These are phyloP conservation scores for Paraphaeosphaeria sporulosa DNA, from an alignment of 2,329 filamentous ascomycete species.

Conservation along the genomic window DNA sequence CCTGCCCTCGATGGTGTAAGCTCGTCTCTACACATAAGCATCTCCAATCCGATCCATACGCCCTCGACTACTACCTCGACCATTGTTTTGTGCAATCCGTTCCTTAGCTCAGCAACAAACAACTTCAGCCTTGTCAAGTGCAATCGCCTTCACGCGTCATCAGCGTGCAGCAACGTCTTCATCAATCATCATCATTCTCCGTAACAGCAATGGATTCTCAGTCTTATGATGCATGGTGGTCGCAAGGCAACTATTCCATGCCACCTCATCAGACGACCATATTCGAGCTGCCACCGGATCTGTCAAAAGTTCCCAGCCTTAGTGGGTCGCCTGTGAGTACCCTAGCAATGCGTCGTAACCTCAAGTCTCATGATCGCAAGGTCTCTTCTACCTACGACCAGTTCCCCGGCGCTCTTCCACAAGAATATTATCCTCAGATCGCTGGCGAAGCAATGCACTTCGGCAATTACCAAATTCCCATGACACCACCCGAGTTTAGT, in stretches of 20 bases:
- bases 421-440: constrained; percentile 44
- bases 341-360: neutral
- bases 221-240: constrained; percentile 47
- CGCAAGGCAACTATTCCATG: constrained; percentile 41
- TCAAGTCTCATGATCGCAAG: constrained; percentile 26
- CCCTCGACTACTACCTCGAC: constrained; percentile 14
- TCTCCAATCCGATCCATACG: constrained; percentile 20
- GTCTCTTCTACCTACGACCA: constrained; percentile 49
- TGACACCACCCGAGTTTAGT: constrained; percentile 50
- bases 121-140: constrained; percentile 6
- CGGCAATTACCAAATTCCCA: constrained; percentile 44
- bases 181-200: constrained; percentile 17
- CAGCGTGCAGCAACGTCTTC: constrained; percentile 17
- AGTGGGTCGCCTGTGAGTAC: constrained; percentile 48
- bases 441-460: constrained; percentile 43
- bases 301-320: constrained; percentile 48
- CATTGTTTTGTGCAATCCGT: constrained; percentile 9
- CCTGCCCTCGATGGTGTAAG: constrained; percentile 42
- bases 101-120: constrained; percentile 12
- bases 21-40: constrained; percentile 36
- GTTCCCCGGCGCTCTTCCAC: constrained; percentile 41
- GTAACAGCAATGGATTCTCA: constrained; percentile 44
- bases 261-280: constrained; percentile 41
- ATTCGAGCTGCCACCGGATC: constrained; percentile 44
- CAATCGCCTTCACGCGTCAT: constrained; percentile 12